Base-by-base conservation (phyloP, 306 rosid genomes). In the Morella rubra region DNA sequence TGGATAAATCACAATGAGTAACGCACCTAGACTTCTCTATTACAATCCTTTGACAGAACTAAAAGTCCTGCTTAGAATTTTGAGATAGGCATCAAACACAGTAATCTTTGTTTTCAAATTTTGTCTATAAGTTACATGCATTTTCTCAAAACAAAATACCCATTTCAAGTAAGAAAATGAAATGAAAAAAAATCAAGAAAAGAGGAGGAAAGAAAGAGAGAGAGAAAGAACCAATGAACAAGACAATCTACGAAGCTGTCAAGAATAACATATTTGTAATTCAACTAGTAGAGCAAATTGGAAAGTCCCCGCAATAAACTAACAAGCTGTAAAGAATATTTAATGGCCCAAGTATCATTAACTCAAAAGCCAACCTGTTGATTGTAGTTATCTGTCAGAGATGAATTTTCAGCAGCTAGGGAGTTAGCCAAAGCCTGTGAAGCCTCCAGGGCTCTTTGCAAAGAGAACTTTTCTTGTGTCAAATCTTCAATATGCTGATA, bases 401-500 rank as follows among this genome's bases (percentile, higher is more conserved):
- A 92, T 76, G 99, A 92, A 87, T 96, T 96, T 86, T 96, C 99
- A 81, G 98, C 64, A 75, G 97, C 99, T 77, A 96, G 84, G 40
- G 98, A 92, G 86, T 92, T 98, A 2, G 97, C 90, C 69, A 96
- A 81, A 61, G 81, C 75, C 84, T 80, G 91, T 41, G 98, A 88
- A 83, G 97, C 90, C 52, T 92, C 98, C 46, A 96, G 89, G 82
- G 89, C 96, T 44, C 94, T 91, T 89, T 96, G 98, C 79, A 93
- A 72, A 54, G 99, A 91, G 80, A 92, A 96, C 18, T 96, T 96
- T 69, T 96, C 98, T 80, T 89, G 93, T 0, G 99, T 96, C 84
- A 96, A 79, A 86, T 96, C 99, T 86, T 96, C 99, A 85, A 93
- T 96, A 85, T 96, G 93, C 99, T 96, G 91, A 83, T 80, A 52